Conservation (phyloP, 257 asterid species). For the Solanum commersonii region DNA sequence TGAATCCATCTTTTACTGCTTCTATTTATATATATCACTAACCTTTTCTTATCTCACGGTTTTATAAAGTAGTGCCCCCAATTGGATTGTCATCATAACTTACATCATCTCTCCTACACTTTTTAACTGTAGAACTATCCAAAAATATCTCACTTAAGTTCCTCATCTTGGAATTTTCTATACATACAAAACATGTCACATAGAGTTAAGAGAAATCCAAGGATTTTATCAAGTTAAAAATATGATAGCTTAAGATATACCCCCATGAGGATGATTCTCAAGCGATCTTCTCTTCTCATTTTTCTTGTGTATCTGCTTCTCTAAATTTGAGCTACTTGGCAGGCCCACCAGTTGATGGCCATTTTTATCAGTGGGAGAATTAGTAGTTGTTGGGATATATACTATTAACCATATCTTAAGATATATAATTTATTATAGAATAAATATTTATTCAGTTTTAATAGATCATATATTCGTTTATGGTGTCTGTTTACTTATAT, state of each 20-base stretch:
- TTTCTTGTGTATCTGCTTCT: slow-evolving; percentile 22
- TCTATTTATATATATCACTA: too few species aligned
- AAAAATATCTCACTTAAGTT: slow-evolving; percentile 39
- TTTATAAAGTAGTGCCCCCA: slow-evolving; percentile 20
- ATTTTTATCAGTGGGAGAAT: slow-evolving; percentile 39
- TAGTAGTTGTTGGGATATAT: slow-evolving; percentile 16
- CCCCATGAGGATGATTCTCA: slow-evolving; percentile 34
- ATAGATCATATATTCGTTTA: too few species aligned
- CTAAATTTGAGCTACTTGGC: slow-evolving; percentile 22
- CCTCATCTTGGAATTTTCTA: slow-evolving; percentile 30
- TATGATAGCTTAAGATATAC: slow-evolving; percentile 24
- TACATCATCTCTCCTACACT: slow-evolving; percentile 19
- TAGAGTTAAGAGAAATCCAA: not conserved
- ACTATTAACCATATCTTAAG: too few species aligned
- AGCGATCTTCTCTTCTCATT: slow-evolving; percentile 30
- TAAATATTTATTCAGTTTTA: too few species aligned
- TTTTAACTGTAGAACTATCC: slow-evolving; percentile 30
- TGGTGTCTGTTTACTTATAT: too few species aligned
- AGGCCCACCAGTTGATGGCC: slow-evolving; percentile 28
- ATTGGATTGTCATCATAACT: slow-evolving; percentile 37
- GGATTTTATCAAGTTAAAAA: not conserved
- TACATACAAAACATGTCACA: slow-evolving; percentile 23
- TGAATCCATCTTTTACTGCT: not conserved
- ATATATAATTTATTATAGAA: too few species aligned
- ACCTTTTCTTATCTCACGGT: not conserved